Conservation (phyloP, 2,329 filamentous ascomycete species). For the Tolypocladium endophyticum region DNA sequence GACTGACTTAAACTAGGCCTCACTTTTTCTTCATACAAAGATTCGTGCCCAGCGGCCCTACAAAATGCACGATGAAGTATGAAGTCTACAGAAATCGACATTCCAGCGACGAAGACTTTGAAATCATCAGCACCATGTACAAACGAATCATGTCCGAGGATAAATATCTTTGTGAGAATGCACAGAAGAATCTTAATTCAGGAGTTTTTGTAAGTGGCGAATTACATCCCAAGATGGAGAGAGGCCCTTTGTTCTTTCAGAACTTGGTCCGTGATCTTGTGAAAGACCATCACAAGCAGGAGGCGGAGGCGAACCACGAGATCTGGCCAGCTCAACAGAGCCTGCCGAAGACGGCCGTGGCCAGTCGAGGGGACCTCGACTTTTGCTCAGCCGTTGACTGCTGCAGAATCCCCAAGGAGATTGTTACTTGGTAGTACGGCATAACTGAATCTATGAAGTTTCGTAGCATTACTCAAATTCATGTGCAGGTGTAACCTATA, state of each 20-base stretch:
- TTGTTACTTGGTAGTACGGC: background rate
- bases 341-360: slow-evolving; percentile 15
- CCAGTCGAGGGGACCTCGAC: slow-evolving; percentile 15
- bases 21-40: slow-evolving; percentile 56
- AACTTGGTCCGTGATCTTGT: slow-evolving; percentile 36
- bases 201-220: slow-evolving; percentile 54
- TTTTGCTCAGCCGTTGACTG: slow-evolving; percentile 26
- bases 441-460: too few species aligned
- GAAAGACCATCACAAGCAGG: slow-evolving; percentile 33
- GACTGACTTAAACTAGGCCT: slow-evolving; percentile 22
- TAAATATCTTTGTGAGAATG: slow-evolving; percentile 48
- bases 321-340: slow-evolving; percentile 40
- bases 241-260: slow-evolving; percentile 48
- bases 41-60: slow-evolving; percentile 44
- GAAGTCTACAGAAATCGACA: slow-evolving; percentile 53
- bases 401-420: slow-evolving; percentile 10
- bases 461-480: background rate
- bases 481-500: too few species aligned
- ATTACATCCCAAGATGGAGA: slow-evolving; percentile 50
- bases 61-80: slow-evolving; percentile 45
- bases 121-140: slow-evolving; percentile 47
- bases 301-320: slow-evolving; percentile 31
- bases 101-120: slow-evolving; percentile 47
- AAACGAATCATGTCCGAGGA: slow-evolving; percentile 55
- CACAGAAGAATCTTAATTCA: slow-evolving; percentile 50